phyloP scores from a whole-genome alignment of 2,329 filamentous ascomycete species.

The Fusarium anthophilum region DNA sequence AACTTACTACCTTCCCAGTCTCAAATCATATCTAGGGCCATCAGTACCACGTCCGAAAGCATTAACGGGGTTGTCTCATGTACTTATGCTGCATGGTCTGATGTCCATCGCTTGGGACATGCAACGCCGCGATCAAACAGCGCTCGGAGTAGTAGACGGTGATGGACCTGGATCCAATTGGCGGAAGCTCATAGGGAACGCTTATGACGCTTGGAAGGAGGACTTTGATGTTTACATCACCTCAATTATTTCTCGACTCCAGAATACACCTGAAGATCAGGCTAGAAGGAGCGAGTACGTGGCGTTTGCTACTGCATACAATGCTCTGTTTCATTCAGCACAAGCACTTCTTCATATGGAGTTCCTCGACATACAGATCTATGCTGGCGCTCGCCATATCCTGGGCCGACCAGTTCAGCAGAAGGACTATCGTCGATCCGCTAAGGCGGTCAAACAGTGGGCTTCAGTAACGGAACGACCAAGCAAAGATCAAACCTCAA shows the following conservation, averaged over 20 bases:
- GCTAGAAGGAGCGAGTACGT: background rate
- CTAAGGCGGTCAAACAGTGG: background rate
- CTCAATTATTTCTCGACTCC: background rate
- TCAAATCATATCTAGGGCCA: background rate
- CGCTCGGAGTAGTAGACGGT: slow-evolving; percentile 49
- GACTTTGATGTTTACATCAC: background rate
- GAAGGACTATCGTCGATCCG: background rate
- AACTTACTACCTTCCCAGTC: background rate
- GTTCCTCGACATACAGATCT: background rate
- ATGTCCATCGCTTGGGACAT: slow-evolving; percentile 73
- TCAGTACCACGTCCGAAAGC: background rate
- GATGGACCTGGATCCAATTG: background rate
- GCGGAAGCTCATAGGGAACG: background rate
- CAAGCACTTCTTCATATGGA: slow-evolving; percentile 3
- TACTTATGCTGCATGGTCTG: slow-evolving; percentile 67
- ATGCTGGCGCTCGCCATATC: background rate
- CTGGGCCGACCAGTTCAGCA: background rate
- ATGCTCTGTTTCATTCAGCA: background rate
- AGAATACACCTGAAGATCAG: background rate
- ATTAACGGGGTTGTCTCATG: slow-evolving; percentile 55
- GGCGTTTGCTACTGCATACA: background rate
- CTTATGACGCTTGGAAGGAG: background rate
- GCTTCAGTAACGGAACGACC: background rate
- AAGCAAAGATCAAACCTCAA: background rate
- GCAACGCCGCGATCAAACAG: slow-evolving; percentile 69